Conservation (phyloP, 23 red algal species). For the Gracilaria caudata region DNA sequence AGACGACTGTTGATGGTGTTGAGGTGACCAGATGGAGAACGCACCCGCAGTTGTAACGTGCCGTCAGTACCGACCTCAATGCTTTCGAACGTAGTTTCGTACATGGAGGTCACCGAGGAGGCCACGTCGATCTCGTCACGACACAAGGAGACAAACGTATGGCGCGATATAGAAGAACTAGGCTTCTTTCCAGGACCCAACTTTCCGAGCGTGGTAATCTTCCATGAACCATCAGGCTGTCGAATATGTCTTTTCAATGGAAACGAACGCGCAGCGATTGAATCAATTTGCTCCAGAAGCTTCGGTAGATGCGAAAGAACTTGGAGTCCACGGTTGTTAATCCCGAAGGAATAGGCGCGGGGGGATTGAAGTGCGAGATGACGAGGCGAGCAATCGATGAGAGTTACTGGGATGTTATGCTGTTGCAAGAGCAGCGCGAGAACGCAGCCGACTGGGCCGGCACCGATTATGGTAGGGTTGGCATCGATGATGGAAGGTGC, state of each 20-base stretch:
- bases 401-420: background rate
- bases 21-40: background rate
- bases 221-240: constrained; percentile 1
- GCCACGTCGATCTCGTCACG: background rate
- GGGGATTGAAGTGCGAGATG: background rate
- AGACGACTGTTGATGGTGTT: background rate
- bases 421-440: background rate
- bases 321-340: background rate
- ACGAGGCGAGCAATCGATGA: background rate
- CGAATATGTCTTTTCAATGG: background rate
- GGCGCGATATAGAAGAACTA: background rate
- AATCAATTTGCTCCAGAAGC: background rate
- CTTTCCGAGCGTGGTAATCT: background rate
- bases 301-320: background rate
- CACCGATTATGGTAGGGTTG: background rate
- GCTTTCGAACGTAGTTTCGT: background rate
- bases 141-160: background rate
- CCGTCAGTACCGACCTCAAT: background rate
- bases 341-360: background rate
- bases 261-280: background rate
- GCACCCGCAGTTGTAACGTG: background rate
- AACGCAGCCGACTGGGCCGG: constrained; percentile 13
- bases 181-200: background rate
- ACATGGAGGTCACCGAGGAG: background rate
- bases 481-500: background rate